phyloP scores from a whole-genome alignment of 768 basidiomycete genomes.

The Kwoniella mangroviensis region DNA sequence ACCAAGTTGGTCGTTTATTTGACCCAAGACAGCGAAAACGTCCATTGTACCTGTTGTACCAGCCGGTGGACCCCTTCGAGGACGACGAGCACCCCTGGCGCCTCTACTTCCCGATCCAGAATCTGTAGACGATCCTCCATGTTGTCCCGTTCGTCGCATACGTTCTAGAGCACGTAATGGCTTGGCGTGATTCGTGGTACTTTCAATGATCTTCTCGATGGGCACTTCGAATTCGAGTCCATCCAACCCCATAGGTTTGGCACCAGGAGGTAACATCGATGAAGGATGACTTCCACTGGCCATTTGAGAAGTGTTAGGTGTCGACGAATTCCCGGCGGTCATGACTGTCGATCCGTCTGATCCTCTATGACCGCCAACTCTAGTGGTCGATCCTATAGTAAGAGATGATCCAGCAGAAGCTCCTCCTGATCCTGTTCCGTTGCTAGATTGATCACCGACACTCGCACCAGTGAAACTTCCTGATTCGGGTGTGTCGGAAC shows the following conservation, averaged over 20 bases:
- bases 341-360: conserved; percentile 17
- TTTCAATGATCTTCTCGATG: conserved; percentile 69
- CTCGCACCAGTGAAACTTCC: conserved; percentile 29
- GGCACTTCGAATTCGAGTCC: conserved; percentile 59
- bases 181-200: conserved; percentile 70
- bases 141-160: conserved; percentile 61
- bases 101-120: conserved; percentile 20
- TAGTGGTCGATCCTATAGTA: conserved; percentile 34
- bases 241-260: conserved; percentile 47
- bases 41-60: conserved; percentile 69
- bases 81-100: conserved; percentile 27
- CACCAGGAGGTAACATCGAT: conserved; percentile 13
- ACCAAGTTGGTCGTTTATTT: conserved; percentile 80
- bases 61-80: conserved; percentile 23
- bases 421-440: conserved; percentile 14
- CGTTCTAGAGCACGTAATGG: conserved; percentile 74
- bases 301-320: conserved; percentile 15
- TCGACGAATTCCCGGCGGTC: conserved; percentile 10
- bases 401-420: conserved; percentile 29
- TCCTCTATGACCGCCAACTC: background rate
- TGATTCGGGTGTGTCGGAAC: conserved; percentile 38
- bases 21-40: conserved; percentile 74
- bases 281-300: conserved; percentile 9
- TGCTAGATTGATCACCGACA: conserved; percentile 19
- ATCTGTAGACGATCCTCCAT: conserved; percentile 18